These are phyloP conservation scores for Phylloboletellus chloephorus DNA, from an alignment of 1,284 basidiomycete genomes.

Conservation along the genomic window DNA sequence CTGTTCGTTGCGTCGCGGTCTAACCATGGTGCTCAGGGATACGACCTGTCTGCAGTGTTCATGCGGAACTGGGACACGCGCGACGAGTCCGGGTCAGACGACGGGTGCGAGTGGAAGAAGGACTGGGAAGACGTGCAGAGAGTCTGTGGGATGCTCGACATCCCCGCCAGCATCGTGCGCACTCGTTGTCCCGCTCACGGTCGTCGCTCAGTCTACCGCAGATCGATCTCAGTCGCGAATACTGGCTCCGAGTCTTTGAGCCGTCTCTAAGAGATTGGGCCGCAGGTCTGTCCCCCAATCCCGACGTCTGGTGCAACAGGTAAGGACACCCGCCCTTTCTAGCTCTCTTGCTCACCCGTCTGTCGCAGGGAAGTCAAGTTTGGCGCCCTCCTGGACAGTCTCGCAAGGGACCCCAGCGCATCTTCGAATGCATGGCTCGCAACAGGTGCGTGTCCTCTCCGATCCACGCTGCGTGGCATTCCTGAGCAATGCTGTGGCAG, in stretches of 20 bases:
- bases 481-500: conserved; percentile 34
- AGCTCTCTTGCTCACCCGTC: not conserved
- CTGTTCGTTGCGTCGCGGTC: not conserved
- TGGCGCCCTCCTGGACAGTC: conserved; percentile 71
- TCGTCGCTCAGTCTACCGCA: conserved; percentile 28
- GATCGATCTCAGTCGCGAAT: conserved; percentile 81
- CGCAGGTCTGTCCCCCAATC: conserved; percentile 81
- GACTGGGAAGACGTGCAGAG: conserved; percentile 89
- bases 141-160: conserved; percentile 66
- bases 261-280: conserved; percentile 77
- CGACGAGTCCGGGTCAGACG: conserved; percentile 64
- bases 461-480: not conserved
- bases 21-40: conserved; percentile 46
- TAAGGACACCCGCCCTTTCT: conserved; percentile 23
- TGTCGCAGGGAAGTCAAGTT: conserved; percentile 84
- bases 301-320: conserved; percentile 92
- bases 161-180: conserved; percentile 63
- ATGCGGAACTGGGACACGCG: conserved; percentile 94
- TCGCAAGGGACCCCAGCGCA: conserved; percentile 39
- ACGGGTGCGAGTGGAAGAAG: conserved; percentile 91
- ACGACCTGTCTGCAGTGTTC: conserved; percentile 81
- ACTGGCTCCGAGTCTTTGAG: conserved; percentile 87
- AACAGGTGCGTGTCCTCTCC: conserved; percentile 51
- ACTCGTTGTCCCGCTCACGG: conserved; percentile 3
- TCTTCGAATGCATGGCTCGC: conserved; percentile 58